phyloP scores from a whole-genome alignment of 208 protist genomes.

The Kentomonas sorsogonicus region DNA sequence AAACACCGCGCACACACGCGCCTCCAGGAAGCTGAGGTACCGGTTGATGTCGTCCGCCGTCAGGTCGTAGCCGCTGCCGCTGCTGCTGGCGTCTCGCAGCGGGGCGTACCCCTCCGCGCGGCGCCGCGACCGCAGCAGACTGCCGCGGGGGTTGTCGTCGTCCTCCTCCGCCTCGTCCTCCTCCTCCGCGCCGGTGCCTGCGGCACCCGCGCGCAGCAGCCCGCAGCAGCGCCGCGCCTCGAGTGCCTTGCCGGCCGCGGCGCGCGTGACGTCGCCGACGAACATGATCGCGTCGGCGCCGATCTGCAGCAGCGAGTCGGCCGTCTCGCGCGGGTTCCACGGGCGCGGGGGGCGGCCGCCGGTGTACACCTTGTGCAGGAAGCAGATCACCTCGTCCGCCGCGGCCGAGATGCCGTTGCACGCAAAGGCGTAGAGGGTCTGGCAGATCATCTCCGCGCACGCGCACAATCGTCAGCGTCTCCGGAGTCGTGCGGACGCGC shows the following conservation, averaged over 20 bases:
- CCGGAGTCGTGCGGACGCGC: slow-evolving; percentile 34
- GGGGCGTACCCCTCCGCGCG: background rate
- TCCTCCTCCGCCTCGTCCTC: slow-evolving; percentile 6
- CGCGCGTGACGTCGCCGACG: background rate
- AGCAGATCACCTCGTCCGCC: slow-evolving; percentile 57
- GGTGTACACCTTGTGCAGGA: slow-evolving; percentile 43
- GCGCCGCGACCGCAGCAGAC: background rate
- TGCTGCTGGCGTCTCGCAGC: background rate
- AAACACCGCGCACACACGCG: slow-evolving; percentile 30
- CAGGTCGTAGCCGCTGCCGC: background rate
- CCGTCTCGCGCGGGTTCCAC: background rate
- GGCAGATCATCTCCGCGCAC: slow-evolving; percentile 65
- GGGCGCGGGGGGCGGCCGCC: background rate
- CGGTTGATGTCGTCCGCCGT: slow-evolving; percentile 29
- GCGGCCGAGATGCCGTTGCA: slow-evolving; percentile 32
- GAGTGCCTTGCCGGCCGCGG: background rate
- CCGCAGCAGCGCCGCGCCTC: slow-evolving; percentile 13
- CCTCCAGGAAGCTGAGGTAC: slow-evolving; percentile 34
- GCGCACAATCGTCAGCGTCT: slow-evolving; percentile 42
- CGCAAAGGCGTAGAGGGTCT: slow-evolving; percentile 32
- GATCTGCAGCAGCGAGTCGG: too few species aligned
- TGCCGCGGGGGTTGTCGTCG: slow-evolving; percentile 1
- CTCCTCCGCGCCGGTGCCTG: slow-evolving; percentile 17
- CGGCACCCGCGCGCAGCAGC: slow-evolving; percentile 6
- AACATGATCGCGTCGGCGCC: too few species aligned